Percentiles rank a stretch among this genome's conserved stretches.
Evolutionary conservation across 116 monocot species (phyloP).

Genomic region (Cymodocea nodosa): DNA sequence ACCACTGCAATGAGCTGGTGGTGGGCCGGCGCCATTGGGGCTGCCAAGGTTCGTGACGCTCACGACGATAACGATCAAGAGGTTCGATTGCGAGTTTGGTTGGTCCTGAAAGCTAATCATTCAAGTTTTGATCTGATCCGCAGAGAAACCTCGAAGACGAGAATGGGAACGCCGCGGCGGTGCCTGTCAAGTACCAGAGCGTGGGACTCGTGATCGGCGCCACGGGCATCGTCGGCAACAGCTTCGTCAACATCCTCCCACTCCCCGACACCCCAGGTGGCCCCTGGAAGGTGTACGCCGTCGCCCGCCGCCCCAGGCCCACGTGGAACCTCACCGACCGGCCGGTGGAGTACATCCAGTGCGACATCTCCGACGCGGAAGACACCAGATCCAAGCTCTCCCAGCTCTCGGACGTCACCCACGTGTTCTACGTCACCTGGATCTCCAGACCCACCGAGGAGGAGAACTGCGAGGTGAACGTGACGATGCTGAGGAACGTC

Average conservation of each 20-base stretch:
- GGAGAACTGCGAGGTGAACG: slow-evolving; percentile 33
- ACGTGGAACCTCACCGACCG: slow-evolving; percentile 16
- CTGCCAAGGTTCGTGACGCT: slow-evolving; percentile 18
- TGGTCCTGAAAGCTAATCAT: background rate
- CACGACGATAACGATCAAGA: background rate
- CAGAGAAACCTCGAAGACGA: slow-evolving; percentile 40
- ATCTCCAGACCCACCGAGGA: slow-evolving; percentile 19
- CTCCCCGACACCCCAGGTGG: slow-evolving; percentile 88
- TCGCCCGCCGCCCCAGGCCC: slow-evolving; percentile 47
- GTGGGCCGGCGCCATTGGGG: slow-evolving; percentile 72
- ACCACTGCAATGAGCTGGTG: slow-evolving; percentile 52
- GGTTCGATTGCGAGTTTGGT: background rate
- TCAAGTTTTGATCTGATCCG: background rate
- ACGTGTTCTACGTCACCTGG: slow-evolving; percentile 73
- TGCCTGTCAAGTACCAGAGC: slow-evolving; percentile 30
- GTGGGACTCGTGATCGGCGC: slow-evolving; percentile 67
- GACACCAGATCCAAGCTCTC: slow-evolving; percentile 49
- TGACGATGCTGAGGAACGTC: slow-evolving; percentile 64
- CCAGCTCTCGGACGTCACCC: slow-evolving; percentile 67
- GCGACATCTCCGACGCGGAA: slow-evolving; percentile 60
- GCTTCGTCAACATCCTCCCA: slow-evolving; percentile 86
- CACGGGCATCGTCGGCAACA: slow-evolving; percentile 82
- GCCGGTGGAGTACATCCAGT: slow-evolving; percentile 45
- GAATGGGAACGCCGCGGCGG: background rate
- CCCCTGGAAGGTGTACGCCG: slow-evolving; percentile 94